Conservation (phyloP, 129 eudicot genomes). For the Arctium minus region DNA sequence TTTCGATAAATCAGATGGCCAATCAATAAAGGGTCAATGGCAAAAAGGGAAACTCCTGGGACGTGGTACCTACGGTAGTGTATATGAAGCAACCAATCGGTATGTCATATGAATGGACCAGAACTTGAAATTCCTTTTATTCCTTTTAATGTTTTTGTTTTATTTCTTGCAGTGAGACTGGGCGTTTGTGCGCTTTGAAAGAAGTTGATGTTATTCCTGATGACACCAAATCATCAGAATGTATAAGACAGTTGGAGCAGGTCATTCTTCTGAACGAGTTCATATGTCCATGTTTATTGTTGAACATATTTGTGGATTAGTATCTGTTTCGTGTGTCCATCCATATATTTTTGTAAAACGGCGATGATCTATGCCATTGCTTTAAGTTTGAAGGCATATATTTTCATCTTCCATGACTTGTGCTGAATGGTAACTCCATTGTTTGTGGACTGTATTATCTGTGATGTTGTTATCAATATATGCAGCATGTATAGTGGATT, state of each 20-base stretch:
- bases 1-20: constrained; percentile 44
- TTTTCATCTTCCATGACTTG: neutral
- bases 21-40: constrained; percentile 65
- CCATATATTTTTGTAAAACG: neutral
- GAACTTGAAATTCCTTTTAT: neutral
- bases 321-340: constrained; percentile 5
- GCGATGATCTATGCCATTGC: neutral
- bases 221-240: constrained; percentile 71
- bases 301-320: neutral
- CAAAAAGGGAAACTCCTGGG: constrained; percentile 76
- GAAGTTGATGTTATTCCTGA: constrained; percentile 81
- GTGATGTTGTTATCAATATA: neutral
- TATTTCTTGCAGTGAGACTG: constrained; percentile 56
- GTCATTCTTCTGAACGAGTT: constrained; percentile 30
- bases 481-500: neutral
- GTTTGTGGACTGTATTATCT: neutral
- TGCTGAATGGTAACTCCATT: neutral
- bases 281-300: neutral
- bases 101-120: constrained; percentile 25
- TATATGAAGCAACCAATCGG: constrained; percentile 77
- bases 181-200: constrained; percentile 89
- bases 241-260: constrained; percentile 89
- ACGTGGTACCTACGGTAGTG: constrained; percentile 92
- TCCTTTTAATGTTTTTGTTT: neutral
- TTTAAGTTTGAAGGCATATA: neutral